Evolutionary conservation across 768 basidiomycete genomes (phyloP), one percentile per base, ranked within the genome.

Genomic region (Aureoboletus auriporus): DNA sequence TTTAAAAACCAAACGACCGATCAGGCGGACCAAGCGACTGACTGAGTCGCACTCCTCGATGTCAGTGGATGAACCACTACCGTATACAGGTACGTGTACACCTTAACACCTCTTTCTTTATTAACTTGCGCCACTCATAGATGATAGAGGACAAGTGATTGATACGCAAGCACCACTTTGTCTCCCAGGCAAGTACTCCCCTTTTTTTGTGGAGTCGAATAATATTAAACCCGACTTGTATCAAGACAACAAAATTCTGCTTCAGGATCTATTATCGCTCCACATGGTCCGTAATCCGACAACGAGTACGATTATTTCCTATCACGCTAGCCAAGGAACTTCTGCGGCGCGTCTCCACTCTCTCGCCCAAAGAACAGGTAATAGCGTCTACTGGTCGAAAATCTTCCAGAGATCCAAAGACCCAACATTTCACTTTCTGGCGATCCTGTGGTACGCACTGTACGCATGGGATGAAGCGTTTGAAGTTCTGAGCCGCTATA

Each of bases 381-480:
- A 69, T 17, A 66, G 69, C 23, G 57, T 71, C 12, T 72, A 71
- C 46, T 71, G 70, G 70, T 57, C 56, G 1, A 59, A 64, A 1
- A 60, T 67, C 17, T 70, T 67, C 40, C 23, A 43, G 12, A 45
- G 48, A 42, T 61, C 58, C 16, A 60, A 47, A 26, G 70, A 71
- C 29, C 60, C 68, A 1, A 69, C 67, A 0, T 66, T 70, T 35
- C 44, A 65, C 37, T 55, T 69, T 16, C 59, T 70, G 27, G 69
- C 74, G 26, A 65, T 76, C 14, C 59, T 82, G 30, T 83, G 81
- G 82, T 80, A 80, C 47, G 74, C 77, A 3, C 61, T 82, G 8
- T 83, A 83, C 52, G 71, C 77, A 2, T 83, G 82, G 79, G 82
- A 83, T 46, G 78, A 83, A 59, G 66, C 77, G 0, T 69, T 82